Evolutionary conservation across 192 early-diverging fungal genomes (phyloP), one percentile per base, ranked within the genome.

Genomic region (Gigaspora rosea): DNA sequence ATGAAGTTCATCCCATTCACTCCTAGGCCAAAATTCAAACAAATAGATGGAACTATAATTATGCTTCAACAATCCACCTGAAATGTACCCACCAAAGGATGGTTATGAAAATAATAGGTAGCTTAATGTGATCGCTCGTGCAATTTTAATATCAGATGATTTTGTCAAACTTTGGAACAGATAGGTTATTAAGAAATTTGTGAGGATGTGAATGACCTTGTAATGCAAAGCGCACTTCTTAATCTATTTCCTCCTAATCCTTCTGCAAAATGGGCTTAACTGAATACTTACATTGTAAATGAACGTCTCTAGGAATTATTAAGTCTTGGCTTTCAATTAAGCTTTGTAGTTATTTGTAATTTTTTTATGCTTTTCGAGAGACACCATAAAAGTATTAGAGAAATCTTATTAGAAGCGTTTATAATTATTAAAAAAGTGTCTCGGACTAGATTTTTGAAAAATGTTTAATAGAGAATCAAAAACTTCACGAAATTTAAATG

Each of bases 191-290:
- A 18, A 2, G 51, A 72, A 57, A 72, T 58, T 33, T 52, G 50
- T 0, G 54, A 72, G 11, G 71, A 72, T 72, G 70, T 72, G 16
- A 72, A 72, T n/a, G 54, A 72, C 2, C 13, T 72, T 4, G 71
- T 72, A 16, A 72, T 72, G 71, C 71, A 72, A 56, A 51, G 71
- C 1, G 22, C 51, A 57, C 16, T 56, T 10, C 52, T 72, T 0
- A 72, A 36, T 41, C 35, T 72, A 9, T 57, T 33, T 51, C 71
- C 71, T 6, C 71, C 71, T 12, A 56, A 32, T 5, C 54, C 71
- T 16, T 32, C 27, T 6, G n/a, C 50, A 56, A 41, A 72, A 54
- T 72, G 27, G 51, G 52, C 2, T 41, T 20, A 72, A 72, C 52
- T 51, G 10, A 27, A 57, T 72, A 20, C 18, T 9, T 8, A n/a